Evolutionary conservation across 345 rosid species (phyloP).

Genomic region (Abelmoschus esculentus): DNA sequence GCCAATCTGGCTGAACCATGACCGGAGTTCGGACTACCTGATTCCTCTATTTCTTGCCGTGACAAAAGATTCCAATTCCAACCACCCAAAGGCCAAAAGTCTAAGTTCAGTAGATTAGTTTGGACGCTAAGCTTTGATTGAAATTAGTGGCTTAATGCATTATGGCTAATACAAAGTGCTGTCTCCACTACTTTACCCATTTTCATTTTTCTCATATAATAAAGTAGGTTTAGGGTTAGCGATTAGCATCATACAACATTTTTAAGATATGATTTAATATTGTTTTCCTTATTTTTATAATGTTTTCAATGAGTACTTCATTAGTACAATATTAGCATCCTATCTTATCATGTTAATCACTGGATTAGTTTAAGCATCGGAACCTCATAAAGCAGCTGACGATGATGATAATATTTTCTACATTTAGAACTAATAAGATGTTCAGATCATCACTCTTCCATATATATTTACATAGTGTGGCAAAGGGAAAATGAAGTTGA

Average conservation of each 20-base stretch:
- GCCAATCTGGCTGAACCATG: too few relatives aligned
- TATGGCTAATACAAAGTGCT: slow-evolving; percentile 1
- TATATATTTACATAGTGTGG: too few relatives aligned
- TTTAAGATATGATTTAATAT: neutral
- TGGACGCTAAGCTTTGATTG: slow-evolving; percentile 12
- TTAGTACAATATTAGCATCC: neutral
- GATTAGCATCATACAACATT: neutral
- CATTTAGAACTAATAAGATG: too few relatives aligned
- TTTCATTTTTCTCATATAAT: neutral
- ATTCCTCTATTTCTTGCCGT: neutral
- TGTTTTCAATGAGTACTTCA: neutral
- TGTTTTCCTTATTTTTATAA: neutral
- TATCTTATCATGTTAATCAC: neutral
- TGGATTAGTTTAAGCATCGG: neutral
- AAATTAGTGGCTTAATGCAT: neutral
- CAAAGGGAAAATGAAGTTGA: too few relatives aligned
- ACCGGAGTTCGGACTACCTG: neutral
- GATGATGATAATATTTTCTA: neutral
- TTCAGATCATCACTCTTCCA: too few relatives aligned
- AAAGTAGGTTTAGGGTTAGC: neutral
- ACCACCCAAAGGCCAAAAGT: neutral
- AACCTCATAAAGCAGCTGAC: neutral
- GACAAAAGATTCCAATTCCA: slow-evolving; percentile 9
- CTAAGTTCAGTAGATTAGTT: neutral
- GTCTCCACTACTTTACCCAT: neutral